Base-by-base conservation (phyloP, 371 early-diverging fungal species). In the Catenaria anguillulae region DNA sequence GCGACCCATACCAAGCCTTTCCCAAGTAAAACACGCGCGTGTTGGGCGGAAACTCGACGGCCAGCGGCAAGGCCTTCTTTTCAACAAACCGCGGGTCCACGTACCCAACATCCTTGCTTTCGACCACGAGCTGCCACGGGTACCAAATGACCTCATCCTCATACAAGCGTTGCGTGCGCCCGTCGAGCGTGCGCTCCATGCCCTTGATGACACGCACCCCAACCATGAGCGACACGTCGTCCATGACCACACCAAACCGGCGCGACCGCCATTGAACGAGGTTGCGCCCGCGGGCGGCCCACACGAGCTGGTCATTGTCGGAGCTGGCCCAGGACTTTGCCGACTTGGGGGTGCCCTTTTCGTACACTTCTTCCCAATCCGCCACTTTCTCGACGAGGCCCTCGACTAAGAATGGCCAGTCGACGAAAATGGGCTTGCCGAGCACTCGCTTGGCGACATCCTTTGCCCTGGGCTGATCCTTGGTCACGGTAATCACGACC, bases 331-430 rank as follows among this genome's bases (percentile, higher is more conserved):
- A 64, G 1, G 46, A 46, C 10, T 66, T 65, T 24, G 75, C 70
- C 17, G 71, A 71, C 61, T 83, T 78, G 5, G 73, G 73, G 75
- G 4, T 75, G 63, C 34, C 97, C 37, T 86, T 65, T 33, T 82
- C 79, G 65, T 90, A 90, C 59, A 75, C 74, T 66, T 81, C 79
- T 29, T 71, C 55, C 26, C 74, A 80, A 68, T 90, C 87, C 2
- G 84, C 81, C 10, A 96, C 80, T 40, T 80, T 78, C n/a, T 81
- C 74, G 1, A 93, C 84, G 4, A 78, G 72, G 0, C 84, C 85
- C 67, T 96, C 93, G 63, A 75, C 74, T 59, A 95, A 70, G 66
- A 87, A 91, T 26, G 97, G 97, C 81, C 92, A 96, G 10, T 79
- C 75, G 63, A 72, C 67, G 68, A 64, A 66, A 46, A 90, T 75